Evolutionary conservation across 371 early-diverging fungal species (phyloP), one percentile per base, ranked within the genome.

Genomic region (Rhizopus sp.): DNA sequence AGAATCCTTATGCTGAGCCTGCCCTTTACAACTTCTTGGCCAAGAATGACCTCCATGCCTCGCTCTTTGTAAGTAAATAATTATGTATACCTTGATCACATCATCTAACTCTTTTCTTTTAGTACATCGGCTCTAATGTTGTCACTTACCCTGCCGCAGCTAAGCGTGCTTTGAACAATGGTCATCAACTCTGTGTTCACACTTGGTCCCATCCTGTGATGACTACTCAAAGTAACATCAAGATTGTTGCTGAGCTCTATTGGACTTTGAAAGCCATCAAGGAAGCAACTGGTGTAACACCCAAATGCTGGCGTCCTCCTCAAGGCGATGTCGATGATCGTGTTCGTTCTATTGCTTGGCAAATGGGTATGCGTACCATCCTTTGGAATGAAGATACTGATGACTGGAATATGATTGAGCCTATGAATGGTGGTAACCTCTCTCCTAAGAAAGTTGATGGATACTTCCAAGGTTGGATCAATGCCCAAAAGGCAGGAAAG

Each of bases 131-230:
- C 38, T 70, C 71, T 50, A 78, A 78, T 49, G 75, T 78, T n/a
- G 57, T 58, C 0, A 63, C 53, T 17, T 72, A 59, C 49, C 78
- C 78, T 34, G 71, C 70, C 37, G 75, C 75, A 32, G 78, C 73
- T 16, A 59, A 63, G 40, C 70, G 73, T 54, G 78, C 72, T 37
- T 57, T 73, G 4, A 62, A 68, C 35, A 68, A 71, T 47, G 76
- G 81, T n/a, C 73, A 78, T 32, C 53, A 55, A 13, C 56, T 83
- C 38, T 75, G 78, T 48, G 57, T 64, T 13, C 84, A 83, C 48
- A 81, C 83, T 10, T 83, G 83, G 83, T 73, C 79, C 13, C 88
- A 88, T 64, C 78, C 76, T 23, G 53, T 57, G 7, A 71, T 85
- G 75, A 81, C 85, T 15, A 66, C 78, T 4, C 60, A 67, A 32